Conservation (phyloP, 2,329 filamentous ascomycete genomes). For the Tolypocladium tropicale region DNA sequence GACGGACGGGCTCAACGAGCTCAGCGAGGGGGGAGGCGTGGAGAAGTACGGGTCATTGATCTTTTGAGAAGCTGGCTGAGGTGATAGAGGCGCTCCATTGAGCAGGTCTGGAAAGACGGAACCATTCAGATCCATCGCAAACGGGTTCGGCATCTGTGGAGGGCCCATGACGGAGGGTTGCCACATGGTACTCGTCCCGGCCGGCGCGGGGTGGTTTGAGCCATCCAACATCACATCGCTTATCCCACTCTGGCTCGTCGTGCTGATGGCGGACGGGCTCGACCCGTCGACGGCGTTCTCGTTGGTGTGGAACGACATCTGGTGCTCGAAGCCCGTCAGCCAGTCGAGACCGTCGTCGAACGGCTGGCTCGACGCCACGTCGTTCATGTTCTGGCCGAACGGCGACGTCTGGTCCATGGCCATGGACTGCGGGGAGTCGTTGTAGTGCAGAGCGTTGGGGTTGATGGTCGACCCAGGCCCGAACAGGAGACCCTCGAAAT, state of each 20-base stretch:
- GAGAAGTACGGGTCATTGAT: constrained; percentile 69
- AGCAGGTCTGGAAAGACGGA: constrained; percentile 70
- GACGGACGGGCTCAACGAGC: constrained; percentile 61
- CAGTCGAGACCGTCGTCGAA: constrained; percentile 77
- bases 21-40: constrained; percentile 65
- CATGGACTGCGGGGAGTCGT: constrained; percentile 61
- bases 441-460: constrained; percentile 72
- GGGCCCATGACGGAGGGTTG: constrained; percentile 60
- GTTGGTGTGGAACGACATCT: constrained; percentile 59
- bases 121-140: constrained; percentile 64
- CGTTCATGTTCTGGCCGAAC: constrained; percentile 46
- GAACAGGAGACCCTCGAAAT: constrained; percentile 49
- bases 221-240: constrained; percentile 89
- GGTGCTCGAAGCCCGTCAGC: constrained; percentile 69
- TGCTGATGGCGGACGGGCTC: constrained; percentile 92
- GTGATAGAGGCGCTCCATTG: constrained; percentile 62
- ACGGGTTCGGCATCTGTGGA: constrained; percentile 57
- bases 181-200: constrained; percentile 53
- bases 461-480: constrained; percentile 58
- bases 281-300: constrained; percentile 85
- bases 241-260: constrained; percentile 81
- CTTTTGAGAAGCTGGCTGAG: constrained; percentile 62
- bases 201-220: constrained; percentile 50
- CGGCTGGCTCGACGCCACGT: constrained; percentile 46
- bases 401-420: constrained; percentile 52